A percentile compares a stretch with the other conserved stretches of the same genome.
Evolutionary conservation across 2,329 filamentous ascomycete species (phyloP).

Genomic region (Alternaria novae-zelandiae): DNA sequence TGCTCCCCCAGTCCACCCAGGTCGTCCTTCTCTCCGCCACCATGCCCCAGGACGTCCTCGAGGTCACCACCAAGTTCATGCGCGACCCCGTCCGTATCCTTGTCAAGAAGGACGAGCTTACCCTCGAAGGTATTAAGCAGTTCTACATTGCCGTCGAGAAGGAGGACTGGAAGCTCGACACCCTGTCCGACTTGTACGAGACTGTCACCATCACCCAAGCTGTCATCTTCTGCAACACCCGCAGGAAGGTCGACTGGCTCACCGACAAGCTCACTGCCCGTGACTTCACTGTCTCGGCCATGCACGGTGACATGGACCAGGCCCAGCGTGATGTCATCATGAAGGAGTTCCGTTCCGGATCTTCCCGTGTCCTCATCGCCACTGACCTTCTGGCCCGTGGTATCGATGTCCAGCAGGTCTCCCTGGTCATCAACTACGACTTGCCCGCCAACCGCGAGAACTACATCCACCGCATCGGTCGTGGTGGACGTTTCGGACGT

Average conservation of each 20-base stretch:
- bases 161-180: constrained; percentile 99
- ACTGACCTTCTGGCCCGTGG: constrained; percentile 97
- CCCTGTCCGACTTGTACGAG: constrained; percentile 97
- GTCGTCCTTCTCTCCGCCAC: constrained; percentile 97
- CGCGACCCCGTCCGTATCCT: constrained; percentile 98
- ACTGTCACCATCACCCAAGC: constrained; percentile 99
- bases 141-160: constrained; percentile 99
- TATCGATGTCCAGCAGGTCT: constrained; percentile 99
- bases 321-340: constrained; percentile 98
- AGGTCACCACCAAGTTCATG: constrained; percentile 99
- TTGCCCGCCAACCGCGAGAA: constrained; percentile 98
- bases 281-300: constrained; percentile 99
- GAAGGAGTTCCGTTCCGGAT: constrained; percentile 99
- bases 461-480: constrained; percentile 99
- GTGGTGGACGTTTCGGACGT: constrained; percentile 98
- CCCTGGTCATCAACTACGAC: constrained; percentile 99
- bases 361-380: constrained; percentile 97
- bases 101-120: constrained; percentile 99
- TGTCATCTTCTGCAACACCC: constrained; percentile 99
- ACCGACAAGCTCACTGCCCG: constrained; percentile 98
- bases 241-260: constrained; percentile 99
- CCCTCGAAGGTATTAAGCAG: constrained; percentile 99
- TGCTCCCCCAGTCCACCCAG: constrained; percentile 96
- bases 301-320: constrained; percentile 99
- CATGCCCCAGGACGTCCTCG: constrained; percentile 98